phyloP scores from a whole-genome alignment of 2,329 filamentous ascomycete species.

The Stagonosporopsis rhizophila region DNA sequence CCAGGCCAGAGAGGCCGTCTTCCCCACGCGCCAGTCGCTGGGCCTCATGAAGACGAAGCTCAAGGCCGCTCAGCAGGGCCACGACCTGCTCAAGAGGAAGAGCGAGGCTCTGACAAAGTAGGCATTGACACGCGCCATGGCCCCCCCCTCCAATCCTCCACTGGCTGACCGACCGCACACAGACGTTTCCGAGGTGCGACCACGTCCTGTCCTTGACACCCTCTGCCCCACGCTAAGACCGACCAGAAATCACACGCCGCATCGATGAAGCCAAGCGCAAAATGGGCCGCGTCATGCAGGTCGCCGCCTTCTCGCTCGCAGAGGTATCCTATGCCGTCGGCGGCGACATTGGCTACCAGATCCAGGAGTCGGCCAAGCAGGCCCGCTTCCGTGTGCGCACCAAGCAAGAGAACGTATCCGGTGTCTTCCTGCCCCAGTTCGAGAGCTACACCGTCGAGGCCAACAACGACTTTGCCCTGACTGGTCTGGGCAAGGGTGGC shows the following conservation, averaged over 20 bases:
- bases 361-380: constrained; percentile 92
- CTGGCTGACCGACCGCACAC: constrained; percentile 13
- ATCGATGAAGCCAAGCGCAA: constrained; percentile 99
- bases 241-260: constrained; percentile 83
- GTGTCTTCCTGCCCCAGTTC: constrained; percentile 91
- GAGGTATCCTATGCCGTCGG: constrained; percentile 98
- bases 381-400: constrained; percentile 92
- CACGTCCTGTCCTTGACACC: constrained; percentile 14
- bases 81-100: constrained; percentile 95
- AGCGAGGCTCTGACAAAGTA: constrained; percentile 98
- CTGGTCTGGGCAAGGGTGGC: constrained; percentile 93
- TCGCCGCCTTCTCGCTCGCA: constrained; percentile 94
- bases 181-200: constrained; percentile 86
- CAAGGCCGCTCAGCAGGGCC: constrained; percentile 78
- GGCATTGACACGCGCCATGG: constrained; percentile 32
- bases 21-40: constrained; percentile 95
- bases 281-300: constrained; percentile 99
- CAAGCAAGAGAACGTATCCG: constrained; percentile 98
- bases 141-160: neutral
- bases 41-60: constrained; percentile 98
- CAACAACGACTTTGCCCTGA: constrained; percentile 94
- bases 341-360: constrained; percentile 92
- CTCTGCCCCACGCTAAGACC: constrained; percentile 13
- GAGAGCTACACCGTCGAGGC: constrained; percentile 89
- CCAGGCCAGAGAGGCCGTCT: constrained; percentile 93